Evolutionary conservation across 1,139 yeast genomes (phyloP).

Genomic region (Candida pseudoviswanathii): DNA sequence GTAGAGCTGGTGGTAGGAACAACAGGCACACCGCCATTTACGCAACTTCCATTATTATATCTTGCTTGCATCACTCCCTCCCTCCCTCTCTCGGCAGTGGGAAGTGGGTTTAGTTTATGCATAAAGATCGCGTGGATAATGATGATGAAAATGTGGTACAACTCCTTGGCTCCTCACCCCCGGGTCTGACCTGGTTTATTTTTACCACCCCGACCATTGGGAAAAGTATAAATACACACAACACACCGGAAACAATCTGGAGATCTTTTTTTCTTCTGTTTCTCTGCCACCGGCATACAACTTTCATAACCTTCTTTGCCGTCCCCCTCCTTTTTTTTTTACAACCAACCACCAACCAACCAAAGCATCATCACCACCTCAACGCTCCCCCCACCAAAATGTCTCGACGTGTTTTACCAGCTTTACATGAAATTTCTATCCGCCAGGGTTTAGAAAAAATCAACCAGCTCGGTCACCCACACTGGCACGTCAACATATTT

Average conservation of each 20-base stretch:
- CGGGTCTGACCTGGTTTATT: too few species aligned
- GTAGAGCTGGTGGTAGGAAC: too few species aligned
- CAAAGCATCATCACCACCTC: background rate
- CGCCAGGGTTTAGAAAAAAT: slow-evolving; percentile 13
- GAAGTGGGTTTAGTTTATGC: too few species aligned
- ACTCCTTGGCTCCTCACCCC: too few species aligned
- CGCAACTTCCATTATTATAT: too few species aligned
- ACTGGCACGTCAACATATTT: slow-evolving; percentile 16
- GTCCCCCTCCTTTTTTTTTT: background rate
- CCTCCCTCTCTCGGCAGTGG: too few species aligned
- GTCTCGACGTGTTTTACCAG: slow-evolving; percentile 2
- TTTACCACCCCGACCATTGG: too few species aligned
- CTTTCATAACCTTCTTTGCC: background rate
- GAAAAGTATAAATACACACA: background rate
- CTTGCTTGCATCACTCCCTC: too few species aligned
- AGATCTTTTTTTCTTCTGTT: background rate
- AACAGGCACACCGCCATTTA: too few species aligned
- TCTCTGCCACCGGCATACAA: background rate
- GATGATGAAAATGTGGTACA: too few species aligned
- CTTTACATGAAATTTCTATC: slow-evolving; percentile 13
- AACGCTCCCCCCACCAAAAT: background rate
- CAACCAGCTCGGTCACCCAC: slow-evolving; percentile 14
- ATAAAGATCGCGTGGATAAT: too few species aligned
- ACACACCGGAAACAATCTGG: background rate
- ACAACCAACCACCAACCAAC: background rate